Evolutionary conservation across 176 grass and related monocot species (phyloP).

Genomic region (Neostapfia colusana): DNA sequence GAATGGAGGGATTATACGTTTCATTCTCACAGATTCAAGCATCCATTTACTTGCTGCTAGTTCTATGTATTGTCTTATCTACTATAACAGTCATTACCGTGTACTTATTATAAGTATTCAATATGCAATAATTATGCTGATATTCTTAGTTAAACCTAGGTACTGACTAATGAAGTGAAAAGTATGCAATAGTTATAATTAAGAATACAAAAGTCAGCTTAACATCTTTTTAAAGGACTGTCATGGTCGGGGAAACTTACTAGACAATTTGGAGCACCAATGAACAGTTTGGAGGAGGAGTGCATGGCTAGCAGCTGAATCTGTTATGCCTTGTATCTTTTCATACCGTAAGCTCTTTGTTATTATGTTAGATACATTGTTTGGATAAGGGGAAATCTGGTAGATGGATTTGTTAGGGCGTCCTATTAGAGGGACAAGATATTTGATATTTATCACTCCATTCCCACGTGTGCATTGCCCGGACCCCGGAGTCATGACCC

Average conservation of each 20-base stretch:
- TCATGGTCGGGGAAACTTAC: background rate
- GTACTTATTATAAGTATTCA: conserved; percentile 20
- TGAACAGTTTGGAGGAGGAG: background rate
- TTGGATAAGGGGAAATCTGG: background rate
- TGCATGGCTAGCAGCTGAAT: background rate
- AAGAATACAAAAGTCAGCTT: background rate
- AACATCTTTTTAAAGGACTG: background rate
- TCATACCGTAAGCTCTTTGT: background rate
- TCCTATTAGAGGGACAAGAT: background rate
- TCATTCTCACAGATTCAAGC: background rate
- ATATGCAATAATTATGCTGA: background rate
- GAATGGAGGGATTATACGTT: background rate
- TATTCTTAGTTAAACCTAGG: conserved; percentile 11
- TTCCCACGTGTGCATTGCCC: background rate
- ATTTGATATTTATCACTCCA: background rate
- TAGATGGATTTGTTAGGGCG: background rate
- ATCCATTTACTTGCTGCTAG: background rate
- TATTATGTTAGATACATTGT: background rate
- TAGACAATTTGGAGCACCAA: background rate
- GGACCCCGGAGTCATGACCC: background rate
- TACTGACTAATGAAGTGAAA: background rate
- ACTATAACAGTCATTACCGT: conserved; percentile 14
- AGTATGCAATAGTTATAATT: background rate
- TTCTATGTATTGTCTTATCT: background rate
- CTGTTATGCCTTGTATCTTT: background rate